Base-by-base conservation (phyloP, 164 flowering plant species). In the Vitis labrusca region DNA sequence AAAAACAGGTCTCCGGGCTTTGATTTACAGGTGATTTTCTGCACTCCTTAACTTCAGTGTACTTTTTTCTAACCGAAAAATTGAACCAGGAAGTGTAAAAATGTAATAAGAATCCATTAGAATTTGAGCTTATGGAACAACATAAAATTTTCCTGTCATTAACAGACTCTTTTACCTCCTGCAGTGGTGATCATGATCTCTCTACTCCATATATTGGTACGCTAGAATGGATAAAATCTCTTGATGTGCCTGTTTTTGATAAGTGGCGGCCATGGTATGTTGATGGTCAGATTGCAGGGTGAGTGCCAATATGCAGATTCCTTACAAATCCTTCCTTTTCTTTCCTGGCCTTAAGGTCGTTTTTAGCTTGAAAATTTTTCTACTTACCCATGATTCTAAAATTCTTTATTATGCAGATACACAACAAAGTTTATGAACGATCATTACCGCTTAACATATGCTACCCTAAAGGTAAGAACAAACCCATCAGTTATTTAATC, bases 401-500 rank as follows among this genome's bases (percentile, higher is more conserved):
- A 23, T 23, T 1, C 14, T 10, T 47, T 50, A 16, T 10, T 47
- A 3, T 77, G 70, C 64, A 84, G 84, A 64, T 81, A 75, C 66
- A 76, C 80, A 47, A 76, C 69, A 29, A 69, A 76, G 50, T 81
- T 65, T 61, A 57, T 69, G 17, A 77, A 68, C 27, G 63, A 56
- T 50, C 59, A 63, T 16, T 73, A 69, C 53, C 48, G 66, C 10
- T 55, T 81, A 71, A 84, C 81, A 53, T 84, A 72, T 58, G 78
- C 78, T 0, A 81, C 86, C n/a, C 50, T 81, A 0, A 83, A 83
- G 83, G 84, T 64, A 81, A 72, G 70, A 19, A 13, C 9, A 67
- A 44, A n/a, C 27, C 27, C 27, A 1, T 1, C 2, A 1, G 27
- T 23, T 23, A 23, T 23, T 23, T 23, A 23, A 23, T 23, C 27